phyloP scores from a whole-genome alignment of 306 rosid genomes.

The Pyrus betulifolia region DNA sequence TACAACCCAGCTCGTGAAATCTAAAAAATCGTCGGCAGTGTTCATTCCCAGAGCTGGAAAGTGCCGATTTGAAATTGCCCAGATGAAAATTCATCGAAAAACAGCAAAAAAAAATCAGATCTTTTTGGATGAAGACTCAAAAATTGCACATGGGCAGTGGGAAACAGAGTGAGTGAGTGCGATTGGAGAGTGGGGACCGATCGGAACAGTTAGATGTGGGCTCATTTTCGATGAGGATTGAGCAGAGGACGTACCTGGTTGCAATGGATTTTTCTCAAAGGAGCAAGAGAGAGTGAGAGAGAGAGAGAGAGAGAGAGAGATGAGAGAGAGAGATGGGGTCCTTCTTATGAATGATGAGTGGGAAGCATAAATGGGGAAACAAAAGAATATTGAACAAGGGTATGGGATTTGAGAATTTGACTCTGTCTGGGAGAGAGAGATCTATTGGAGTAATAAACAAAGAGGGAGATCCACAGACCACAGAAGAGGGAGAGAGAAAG shows the following conservation, averaged over 20 bases:
- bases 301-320: not conserved
- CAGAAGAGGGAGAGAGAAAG: not conserved
- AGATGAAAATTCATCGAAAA: not conserved
- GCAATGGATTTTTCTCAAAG: not conserved
- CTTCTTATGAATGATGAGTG: not conserved
- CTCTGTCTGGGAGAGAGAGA: not conserved
- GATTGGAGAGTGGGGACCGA: not conserved
- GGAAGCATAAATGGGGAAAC: not conserved
- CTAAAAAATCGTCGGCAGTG: slow-evolving; percentile 14
- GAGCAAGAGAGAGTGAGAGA: not conserved
- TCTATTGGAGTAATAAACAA: not conserved
- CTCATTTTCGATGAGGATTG: not conserved
- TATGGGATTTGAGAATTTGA: not conserved
- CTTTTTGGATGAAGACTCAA: not conserved
- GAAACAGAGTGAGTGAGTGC: not conserved
- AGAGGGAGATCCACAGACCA: not conserved
- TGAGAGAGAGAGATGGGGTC: not conserved
- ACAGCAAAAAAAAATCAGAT: slow-evolving; percentile 4
- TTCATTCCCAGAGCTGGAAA: not conserved
- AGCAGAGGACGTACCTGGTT: slow-evolving; percentile 10
- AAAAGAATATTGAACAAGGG: not conserved
- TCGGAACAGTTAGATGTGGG: not conserved
- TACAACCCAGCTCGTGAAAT: slow-evolving; percentile 12
- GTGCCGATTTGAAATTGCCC: not conserved
- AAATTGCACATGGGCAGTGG: not conserved